Evolutionary conservation across 176 grass and related monocot genomes (phyloP).

Genomic region (Aegilops longissima): DNA sequence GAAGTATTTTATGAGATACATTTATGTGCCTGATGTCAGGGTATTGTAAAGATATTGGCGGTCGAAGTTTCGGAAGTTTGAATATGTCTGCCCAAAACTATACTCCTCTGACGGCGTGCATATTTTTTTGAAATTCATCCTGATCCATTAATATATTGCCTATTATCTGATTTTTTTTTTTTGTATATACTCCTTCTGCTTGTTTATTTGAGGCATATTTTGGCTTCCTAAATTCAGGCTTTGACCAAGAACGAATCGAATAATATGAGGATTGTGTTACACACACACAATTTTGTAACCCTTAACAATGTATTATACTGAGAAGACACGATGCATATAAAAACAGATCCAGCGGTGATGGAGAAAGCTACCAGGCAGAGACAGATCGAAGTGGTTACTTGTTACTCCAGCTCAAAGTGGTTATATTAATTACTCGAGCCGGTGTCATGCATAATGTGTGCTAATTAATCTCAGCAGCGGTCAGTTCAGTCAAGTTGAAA

Average conservation of each 20-base stretch:
- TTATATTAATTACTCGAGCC: constrained; percentile 19
- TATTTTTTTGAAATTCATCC: neutral
- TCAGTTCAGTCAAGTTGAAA: constrained; percentile 24
- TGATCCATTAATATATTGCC: neutral
- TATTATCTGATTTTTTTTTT: neutral
- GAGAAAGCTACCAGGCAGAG: neutral
- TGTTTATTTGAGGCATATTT: neutral
- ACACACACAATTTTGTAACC: neutral
- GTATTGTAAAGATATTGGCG: neutral
- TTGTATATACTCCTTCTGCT: no score
- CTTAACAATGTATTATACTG: neutral
- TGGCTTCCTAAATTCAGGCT: neutral
- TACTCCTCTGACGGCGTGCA: neutral
- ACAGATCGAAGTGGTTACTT: constrained; percentile 37
- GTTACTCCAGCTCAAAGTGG: constrained; percentile 25
- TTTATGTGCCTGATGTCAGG: neutral
- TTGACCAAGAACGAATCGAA: neutral
- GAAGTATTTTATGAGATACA: neutral
- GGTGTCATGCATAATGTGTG: neutral
- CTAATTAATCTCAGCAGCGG: constrained; percentile 8
- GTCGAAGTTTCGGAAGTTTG: neutral
- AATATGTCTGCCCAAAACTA: neutral
- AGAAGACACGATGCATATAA: no score
- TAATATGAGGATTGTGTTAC: neutral
- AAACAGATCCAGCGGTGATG: no score